phyloP scores from a whole-genome alignment of 148 eudicot species.

The Fagopyrum esculentum region DNA sequence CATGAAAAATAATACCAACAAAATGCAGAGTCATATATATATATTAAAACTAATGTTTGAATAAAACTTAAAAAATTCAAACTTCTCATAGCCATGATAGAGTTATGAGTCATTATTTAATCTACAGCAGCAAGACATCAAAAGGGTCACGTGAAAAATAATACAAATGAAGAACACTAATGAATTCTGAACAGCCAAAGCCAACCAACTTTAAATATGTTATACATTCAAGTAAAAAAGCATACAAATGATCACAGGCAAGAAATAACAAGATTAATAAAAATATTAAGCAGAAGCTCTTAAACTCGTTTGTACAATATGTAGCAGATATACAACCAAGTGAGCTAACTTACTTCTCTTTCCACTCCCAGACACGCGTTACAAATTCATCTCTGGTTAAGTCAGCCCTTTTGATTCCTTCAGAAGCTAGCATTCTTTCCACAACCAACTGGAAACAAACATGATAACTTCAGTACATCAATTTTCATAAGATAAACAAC shows the following conservation, averaged over 20 bases:
- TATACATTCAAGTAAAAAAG: background rate
- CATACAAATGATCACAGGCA: background rate
- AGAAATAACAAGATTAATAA: background rate
- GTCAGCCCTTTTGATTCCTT: slow-evolving; percentile 88
- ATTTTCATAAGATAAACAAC: background rate
- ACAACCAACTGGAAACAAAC: slow-evolving; percentile 83
- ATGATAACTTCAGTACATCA: slow-evolving; percentile 8
- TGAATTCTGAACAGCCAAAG: slow-evolving; percentile 3
- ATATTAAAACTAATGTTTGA: too few species aligned
- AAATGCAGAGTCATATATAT: background rate
- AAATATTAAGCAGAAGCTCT: background rate
- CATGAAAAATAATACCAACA: background rate
- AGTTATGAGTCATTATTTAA: background rate
- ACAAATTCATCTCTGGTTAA: slow-evolving; percentile 82
- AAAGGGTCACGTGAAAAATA: background rate
- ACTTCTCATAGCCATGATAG: background rate
- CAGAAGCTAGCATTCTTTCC: slow-evolving; percentile 89
- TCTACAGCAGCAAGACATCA: background rate
- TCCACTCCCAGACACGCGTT: slow-evolving; percentile 97
- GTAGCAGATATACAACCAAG: background rate
- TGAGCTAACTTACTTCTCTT: slow-evolving; percentile 62
- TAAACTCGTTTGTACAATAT: background rate
- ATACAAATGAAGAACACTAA: background rate
- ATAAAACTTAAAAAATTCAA: background rate
- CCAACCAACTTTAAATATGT: background rate